A percentile compares a stretch with the other conserved stretches of the same genome.
phyloP scores from a whole-genome alignment of 805 yeast species.

The Brettanomyces bruxellensis region DNA sequence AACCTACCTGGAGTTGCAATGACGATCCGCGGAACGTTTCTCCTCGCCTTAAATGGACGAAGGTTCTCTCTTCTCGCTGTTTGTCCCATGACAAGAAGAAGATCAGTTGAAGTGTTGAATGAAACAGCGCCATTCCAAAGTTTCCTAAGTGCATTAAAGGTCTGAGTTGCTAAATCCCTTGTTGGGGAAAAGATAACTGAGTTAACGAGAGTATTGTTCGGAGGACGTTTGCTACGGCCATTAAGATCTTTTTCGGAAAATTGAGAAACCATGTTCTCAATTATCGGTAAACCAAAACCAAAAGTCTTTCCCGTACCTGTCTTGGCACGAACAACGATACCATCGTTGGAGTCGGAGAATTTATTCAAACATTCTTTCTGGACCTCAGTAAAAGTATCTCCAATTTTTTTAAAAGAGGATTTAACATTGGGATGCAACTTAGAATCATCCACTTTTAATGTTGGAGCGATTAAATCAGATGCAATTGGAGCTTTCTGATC shows the following conservation, averaged over 20 bases:
- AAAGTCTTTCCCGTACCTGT: constrained; percentile 95
- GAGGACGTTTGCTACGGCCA: constrained; percentile 6
- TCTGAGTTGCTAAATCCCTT: constrained; percentile 83
- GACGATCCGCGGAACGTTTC: constrained; percentile 47
- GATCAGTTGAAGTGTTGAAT: not conserved
- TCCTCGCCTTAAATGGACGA: constrained; percentile 15
- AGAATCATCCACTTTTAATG: constrained; percentile 16
- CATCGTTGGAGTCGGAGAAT: constrained; percentile 39
- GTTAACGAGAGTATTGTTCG: constrained; percentile 29
- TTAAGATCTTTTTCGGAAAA: constrained; percentile 6
- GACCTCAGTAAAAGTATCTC: constrained; percentile 53
- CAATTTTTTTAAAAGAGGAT: constrained; percentile 29
- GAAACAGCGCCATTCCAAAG: constrained; percentile 25
- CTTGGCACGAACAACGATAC: constrained; percentile 80
- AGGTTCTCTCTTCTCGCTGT: constrained; percentile 25
- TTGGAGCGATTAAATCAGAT: not conserved
- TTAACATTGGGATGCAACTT: constrained; percentile 17
- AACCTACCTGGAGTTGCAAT: constrained; percentile 91
- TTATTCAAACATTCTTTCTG: constrained; percentile 58
- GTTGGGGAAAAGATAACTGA: constrained; percentile 80
- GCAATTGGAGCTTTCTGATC: too few relatives aligned
- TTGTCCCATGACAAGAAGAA: constrained; percentile 40
- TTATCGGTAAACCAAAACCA: constrained; percentile 76
- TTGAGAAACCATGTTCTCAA: constrained; percentile 30
- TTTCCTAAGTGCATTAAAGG: constrained; percentile 50